Evolutionary conservation across 768 basidiomycete genomes (phyloP).

Genomic region (Amanita pseudoporphyria): DNA sequence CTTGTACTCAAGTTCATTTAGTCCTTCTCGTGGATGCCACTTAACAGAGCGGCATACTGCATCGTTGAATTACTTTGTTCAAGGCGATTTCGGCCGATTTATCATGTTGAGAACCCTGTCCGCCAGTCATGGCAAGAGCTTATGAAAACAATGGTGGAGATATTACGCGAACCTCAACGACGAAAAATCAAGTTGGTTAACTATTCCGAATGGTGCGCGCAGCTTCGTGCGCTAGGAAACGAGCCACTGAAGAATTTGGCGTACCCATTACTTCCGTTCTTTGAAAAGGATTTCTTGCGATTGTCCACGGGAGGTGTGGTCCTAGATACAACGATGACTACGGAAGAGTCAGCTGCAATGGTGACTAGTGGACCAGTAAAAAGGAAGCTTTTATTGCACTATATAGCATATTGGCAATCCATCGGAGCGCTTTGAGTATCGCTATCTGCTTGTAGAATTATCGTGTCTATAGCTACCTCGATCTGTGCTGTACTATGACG

Average conservation of each 20-base stretch:
- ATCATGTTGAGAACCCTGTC: slow-evolving; percentile 27
- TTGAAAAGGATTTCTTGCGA: slow-evolving; percentile 23
- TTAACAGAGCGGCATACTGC: slow-evolving; percentile 21
- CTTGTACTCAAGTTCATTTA: slow-evolving; percentile 2
- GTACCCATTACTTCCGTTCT: slow-evolving; percentile 20
- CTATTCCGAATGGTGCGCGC: slow-evolving; percentile 20
- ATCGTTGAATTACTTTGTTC: slow-evolving; percentile 24
- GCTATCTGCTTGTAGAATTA: neutral
- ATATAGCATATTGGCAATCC: slow-evolving; percentile 22
- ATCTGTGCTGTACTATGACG: no score
- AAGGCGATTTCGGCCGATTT: slow-evolving; percentile 19
- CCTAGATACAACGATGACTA: slow-evolving; percentile 18
- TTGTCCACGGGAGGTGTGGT: slow-evolving; percentile 24
- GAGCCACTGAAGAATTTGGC: slow-evolving; percentile 18
- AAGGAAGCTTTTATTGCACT: slow-evolving; percentile 21
- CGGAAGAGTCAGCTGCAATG: slow-evolving; percentile 15
- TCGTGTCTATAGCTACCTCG: no score
- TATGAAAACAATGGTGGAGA: slow-evolving; percentile 16
- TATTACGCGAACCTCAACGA: slow-evolving; percentile 13
- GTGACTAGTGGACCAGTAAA: slow-evolving; percentile 21
- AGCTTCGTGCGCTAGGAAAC: slow-evolving; percentile 19
- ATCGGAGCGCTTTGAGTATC: slow-evolving; percentile 13
- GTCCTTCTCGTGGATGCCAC: slow-evolving; percentile 28
- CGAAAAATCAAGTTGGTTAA: slow-evolving; percentile 16
- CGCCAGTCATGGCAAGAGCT: slow-evolving; percentile 25